Percentiles rank a stretch among this genome's conserved stretches.
Conservation (phyloP, 148 eudicot species). For the Camellia lanceoleosa region DNA sequence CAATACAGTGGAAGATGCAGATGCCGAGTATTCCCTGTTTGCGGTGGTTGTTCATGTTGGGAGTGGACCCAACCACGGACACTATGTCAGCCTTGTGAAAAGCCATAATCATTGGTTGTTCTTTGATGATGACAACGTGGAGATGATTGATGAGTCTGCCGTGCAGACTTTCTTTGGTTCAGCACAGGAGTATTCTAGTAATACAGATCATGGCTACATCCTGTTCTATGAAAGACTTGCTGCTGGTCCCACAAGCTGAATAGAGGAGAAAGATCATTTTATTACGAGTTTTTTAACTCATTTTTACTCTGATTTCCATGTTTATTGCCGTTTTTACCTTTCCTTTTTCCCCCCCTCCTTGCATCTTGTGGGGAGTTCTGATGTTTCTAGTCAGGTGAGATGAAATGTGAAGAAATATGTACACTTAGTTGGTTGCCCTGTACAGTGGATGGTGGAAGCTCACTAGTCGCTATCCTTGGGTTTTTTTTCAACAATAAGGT, state of each 20-base stretch:
- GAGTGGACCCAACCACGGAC: conserved; percentile 77
- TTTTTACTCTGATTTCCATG: not conserved
- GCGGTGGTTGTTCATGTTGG: conserved; percentile 90
- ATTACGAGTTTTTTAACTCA: not conserved
- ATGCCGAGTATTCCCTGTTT: conserved; percentile 75
- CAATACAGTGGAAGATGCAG: conserved; percentile 75
- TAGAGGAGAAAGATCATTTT: conserved; percentile 3
- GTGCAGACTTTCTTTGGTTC: conserved; percentile 87
- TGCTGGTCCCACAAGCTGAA: conserved; percentile 39
- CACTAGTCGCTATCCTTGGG: not conserved
- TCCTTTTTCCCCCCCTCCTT: not conserved
- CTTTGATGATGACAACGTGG: conserved; percentile 85
- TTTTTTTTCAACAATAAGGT: conserved; percentile 15
- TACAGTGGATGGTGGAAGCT: conserved; percentile 22
- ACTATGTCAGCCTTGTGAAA: conserved; percentile 83
- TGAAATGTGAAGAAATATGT: not conserved
- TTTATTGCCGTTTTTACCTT: not conserved
- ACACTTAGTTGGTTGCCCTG: conserved; percentile 6
- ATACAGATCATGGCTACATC: conserved; percentile 88
- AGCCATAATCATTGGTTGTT: conserved; percentile 88
- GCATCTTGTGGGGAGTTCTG: not conserved
- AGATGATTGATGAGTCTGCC: conserved; percentile 84
- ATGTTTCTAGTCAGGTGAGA: not conserved
- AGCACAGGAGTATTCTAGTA: conserved; percentile 79
- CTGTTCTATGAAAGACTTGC: conserved; percentile 72